Evolutionary conservation across 2,329 filamentous ascomycete species (phyloP).

Genomic region (Graphium sp.): DNA sequence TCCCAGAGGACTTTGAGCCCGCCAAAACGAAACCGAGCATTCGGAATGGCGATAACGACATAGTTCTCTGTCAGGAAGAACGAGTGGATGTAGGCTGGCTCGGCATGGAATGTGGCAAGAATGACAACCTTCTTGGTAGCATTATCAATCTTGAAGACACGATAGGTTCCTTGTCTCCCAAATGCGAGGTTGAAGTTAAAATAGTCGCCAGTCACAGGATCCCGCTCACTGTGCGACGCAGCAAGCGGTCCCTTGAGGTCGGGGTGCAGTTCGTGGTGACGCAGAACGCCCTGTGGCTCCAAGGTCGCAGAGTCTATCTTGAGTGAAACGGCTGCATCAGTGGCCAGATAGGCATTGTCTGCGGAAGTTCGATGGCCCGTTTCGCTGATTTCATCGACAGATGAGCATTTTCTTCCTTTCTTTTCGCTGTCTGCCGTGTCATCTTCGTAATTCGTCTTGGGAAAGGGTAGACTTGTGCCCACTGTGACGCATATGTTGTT

Average conservation of each 20-base stretch:
- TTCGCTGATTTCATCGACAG: not conserved
- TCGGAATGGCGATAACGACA: slow-evolving; percentile 58
- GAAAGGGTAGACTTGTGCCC: no score
- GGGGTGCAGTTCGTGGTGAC: slow-evolving; percentile 47
- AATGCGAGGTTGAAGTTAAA: slow-evolving; percentile 71
- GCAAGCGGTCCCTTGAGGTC: slow-evolving; percentile 49
- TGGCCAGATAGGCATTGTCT: slow-evolving; percentile 33
- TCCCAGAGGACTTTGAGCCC: slow-evolving; percentile 48
- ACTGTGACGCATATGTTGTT: slow-evolving; percentile 53
- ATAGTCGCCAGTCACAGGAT: slow-evolving; percentile 56
- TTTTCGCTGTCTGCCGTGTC: slow-evolving; percentile 6
- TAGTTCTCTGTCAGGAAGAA: slow-evolving; percentile 57
- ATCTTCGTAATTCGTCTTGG: slow-evolving; percentile 4
- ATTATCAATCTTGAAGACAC: slow-evolving; percentile 49
- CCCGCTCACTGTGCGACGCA: slow-evolving; percentile 54
- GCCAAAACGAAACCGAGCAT: slow-evolving; percentile 36
- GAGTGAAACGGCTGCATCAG: slow-evolving; percentile 39
- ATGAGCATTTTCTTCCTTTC: not conserved
- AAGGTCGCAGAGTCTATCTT: slow-evolving; percentile 53
- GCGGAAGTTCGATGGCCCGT: slow-evolving; percentile 19
- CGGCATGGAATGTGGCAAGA: slow-evolving; percentile 45
- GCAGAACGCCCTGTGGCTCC: slow-evolving; percentile 49
- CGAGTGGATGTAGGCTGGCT: slow-evolving; percentile 66
- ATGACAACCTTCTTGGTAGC: slow-evolving; percentile 50
- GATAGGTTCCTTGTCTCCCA: slow-evolving; percentile 40